Evolutionary conservation across 257 asterid species (phyloP).

Genomic region (Salvia rosmarinus): DNA sequence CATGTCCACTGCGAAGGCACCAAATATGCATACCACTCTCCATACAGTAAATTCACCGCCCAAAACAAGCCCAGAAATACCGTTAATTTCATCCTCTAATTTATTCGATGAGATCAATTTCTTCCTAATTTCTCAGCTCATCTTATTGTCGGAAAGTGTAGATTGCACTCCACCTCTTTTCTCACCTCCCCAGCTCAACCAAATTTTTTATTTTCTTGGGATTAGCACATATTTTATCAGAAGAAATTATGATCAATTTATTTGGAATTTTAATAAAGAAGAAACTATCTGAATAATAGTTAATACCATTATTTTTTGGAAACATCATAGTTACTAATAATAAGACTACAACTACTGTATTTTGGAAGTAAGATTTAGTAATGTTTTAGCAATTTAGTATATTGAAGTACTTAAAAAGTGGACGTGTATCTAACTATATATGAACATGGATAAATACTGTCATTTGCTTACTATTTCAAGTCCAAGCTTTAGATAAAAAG

Average conservation of each 20-base stretch:
- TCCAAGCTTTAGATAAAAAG: too few relatives aligned
- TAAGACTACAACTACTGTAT: too few relatives aligned
- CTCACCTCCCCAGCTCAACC: neutral
- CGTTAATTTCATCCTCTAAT: constrained; percentile 61
- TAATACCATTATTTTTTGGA: too few relatives aligned
- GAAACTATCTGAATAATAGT: neutral
- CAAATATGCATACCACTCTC: constrained; percentile 91
- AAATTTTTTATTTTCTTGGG: neutral
- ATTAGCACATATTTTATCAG: neutral
- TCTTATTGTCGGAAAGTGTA: neutral
- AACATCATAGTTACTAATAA: too few relatives aligned
- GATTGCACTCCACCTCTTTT: neutral
- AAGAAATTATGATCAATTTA: neutral
- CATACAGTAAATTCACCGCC: constrained; percentile 77
- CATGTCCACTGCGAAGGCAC: constrained; percentile 69
- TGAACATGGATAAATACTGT: too few relatives aligned
- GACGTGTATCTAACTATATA: too few relatives aligned
- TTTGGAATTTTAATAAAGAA: neutral
- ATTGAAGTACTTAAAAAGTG: too few relatives aligned
- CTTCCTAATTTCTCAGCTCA: neutral
- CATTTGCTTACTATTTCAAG: too few relatives aligned
- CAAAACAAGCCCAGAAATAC: constrained; percentile 61
- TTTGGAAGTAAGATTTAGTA: too few relatives aligned
- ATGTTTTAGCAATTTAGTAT: too few relatives aligned
- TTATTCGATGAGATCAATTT: neutral